Conservation (phyloP, 495 filamentous ascomycete species). For the Terfezia boudieri region DNA sequence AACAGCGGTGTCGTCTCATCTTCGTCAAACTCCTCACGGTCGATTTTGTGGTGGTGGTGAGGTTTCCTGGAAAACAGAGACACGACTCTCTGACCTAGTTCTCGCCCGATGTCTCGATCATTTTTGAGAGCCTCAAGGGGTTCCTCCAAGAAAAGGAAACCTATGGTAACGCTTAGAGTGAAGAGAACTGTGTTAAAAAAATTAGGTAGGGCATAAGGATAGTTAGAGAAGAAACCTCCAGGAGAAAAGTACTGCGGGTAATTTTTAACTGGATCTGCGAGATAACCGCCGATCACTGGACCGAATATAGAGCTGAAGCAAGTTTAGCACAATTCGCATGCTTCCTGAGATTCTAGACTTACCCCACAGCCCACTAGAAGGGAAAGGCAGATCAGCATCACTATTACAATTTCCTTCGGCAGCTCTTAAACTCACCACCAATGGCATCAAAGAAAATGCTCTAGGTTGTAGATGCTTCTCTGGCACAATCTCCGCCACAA, state of each 20-base stretch:
- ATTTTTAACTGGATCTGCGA: conserved; percentile 52
- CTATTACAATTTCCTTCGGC: neutral
- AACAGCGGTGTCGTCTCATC: conserved; percentile 13
- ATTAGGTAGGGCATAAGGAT: conserved; percentile 68
- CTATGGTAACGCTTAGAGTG: conserved; percentile 50
- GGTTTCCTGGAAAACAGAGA: conserved; percentile 19
- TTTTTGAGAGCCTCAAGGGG: conserved; percentile 29
- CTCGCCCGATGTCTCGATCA: conserved; percentile 28
- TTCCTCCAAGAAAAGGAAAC: conserved; percentile 39
- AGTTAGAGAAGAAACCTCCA: conserved; percentile 42
- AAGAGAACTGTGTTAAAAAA: conserved; percentile 48
- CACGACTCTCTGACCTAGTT: conserved; percentile 24
- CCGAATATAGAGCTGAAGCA: conserved; percentile 54
- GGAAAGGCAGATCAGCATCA: neutral
- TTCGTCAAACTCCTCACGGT: conserved; percentile 17
- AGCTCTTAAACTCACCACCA: conserved; percentile 25
- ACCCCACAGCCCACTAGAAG: conserved; percentile 35
- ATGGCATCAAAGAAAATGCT: conserved; percentile 59
- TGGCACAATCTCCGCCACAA: conserved; percentile 46
- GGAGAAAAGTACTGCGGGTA: conserved; percentile 46
- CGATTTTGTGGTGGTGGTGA: conserved; percentile 18
- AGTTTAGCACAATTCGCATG: conserved; percentile 31
- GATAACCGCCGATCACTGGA: conserved; percentile 63
- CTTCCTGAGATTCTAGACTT: conserved; percentile 64
- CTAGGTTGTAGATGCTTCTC: conserved; percentile 47